phyloP scores from a whole-genome alignment of 257 asterid genomes.

The Solanum etuberosum region DNA sequence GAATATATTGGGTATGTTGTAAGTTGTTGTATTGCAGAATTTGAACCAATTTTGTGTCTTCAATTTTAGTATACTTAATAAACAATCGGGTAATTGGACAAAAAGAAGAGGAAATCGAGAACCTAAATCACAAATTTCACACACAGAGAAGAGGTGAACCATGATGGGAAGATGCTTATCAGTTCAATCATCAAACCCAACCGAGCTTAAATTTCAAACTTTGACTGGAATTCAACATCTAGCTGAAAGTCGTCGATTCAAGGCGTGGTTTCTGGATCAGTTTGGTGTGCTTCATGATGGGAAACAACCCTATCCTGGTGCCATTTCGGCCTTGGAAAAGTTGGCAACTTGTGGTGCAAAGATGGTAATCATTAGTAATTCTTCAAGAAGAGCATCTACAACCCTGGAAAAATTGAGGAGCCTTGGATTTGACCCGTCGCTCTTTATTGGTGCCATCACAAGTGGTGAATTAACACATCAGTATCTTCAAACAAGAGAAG shows the following conservation, averaged over 20 bases:
- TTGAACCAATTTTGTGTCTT: not conserved
- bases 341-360: conserved; percentile 74
- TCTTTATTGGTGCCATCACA: conserved; percentile 80
- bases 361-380: conserved; percentile 88
- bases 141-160: not conserved
- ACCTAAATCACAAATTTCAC: not conserved
- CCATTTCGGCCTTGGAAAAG: conserved; percentile 79
- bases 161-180: not conserved
- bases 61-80: not conserved
- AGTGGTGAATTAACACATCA: conserved; percentile 92
- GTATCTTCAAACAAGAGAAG: conserved; percentile 77
- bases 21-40: not conserved
- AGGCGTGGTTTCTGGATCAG: conserved; percentile 98
- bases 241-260: not conserved
- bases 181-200: not conserved
- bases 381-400: conserved; percentile 85
- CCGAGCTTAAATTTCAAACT: not conserved
- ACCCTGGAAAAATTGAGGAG: conserved; percentile 65
- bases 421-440: conserved; percentile 83
- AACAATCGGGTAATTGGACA: not conserved
- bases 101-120: not conserved
- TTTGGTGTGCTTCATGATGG: conserved; percentile 96
- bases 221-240: not conserved
- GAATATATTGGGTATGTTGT: not conserved
- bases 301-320: conserved; percentile 90